Conservation (phyloP, 257 asterid genomes). For the Penstemon newberryi region DNA sequence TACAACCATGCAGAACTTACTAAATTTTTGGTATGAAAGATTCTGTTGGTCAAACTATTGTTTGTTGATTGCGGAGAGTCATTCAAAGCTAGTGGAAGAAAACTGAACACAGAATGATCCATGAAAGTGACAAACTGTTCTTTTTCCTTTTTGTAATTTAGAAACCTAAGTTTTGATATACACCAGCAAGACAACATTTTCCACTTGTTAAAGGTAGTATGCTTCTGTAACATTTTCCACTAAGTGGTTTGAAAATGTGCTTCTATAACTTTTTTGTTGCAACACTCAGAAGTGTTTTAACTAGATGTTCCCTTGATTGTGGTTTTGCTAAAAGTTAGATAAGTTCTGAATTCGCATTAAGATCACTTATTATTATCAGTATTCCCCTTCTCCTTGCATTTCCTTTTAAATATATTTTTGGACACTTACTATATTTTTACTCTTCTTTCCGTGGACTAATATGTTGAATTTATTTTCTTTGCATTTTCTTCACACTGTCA, state of each 20-base stretch:
- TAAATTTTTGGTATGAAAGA: neutral
- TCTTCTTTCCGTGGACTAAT: neutral
- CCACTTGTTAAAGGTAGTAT: neutral
- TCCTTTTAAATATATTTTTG: neutral
- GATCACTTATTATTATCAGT: neutral
- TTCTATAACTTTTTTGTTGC: neutral
- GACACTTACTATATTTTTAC: neutral
- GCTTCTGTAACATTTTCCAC: neutral
- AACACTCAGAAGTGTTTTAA: neutral
- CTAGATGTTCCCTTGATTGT: neutral
- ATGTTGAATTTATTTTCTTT: neutral
- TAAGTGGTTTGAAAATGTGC: neutral
- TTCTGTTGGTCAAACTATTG: too few species aligned
- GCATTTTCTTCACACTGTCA: constrained; percentile 2
- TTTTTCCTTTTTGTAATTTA: neutral
- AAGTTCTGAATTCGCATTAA: neutral
- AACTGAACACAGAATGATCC: neutral
- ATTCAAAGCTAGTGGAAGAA: neutral
- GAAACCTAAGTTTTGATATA: too few species aligned
- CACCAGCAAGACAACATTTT: neutral
- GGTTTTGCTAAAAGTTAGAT: neutral
- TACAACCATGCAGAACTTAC: neutral
- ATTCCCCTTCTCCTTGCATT: neutral
- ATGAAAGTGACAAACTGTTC: neutral
- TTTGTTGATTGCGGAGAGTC: neutral